Evolutionary conservation across 257 asterid species (phyloP).

Genomic region (Petrea volubilis): DNA sequence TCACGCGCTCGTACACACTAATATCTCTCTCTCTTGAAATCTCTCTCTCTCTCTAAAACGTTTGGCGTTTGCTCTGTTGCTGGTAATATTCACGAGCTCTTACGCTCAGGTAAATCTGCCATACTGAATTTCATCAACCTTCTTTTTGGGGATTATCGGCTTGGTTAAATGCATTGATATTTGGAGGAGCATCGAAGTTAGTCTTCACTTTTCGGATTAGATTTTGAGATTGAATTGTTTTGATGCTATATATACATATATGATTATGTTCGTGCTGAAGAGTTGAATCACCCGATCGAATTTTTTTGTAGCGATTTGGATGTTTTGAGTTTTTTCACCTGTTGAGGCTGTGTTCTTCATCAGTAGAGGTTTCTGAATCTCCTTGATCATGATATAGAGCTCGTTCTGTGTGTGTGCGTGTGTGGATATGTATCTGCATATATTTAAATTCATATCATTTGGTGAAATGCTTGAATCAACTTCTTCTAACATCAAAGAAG

Average conservation of each 20-base stretch:
- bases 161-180: neutral
- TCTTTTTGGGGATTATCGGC: neutral
- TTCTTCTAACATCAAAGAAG: neutral
- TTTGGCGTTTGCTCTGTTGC: conserved; percentile 9
- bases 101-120: conserved; percentile 28
- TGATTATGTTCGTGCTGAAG: conserved; percentile 6
- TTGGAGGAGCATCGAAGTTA: neutral
- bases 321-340: neutral
- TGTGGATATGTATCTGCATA: too few relatives aligned
- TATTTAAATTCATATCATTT: too few relatives aligned
- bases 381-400: neutral
- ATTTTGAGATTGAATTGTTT: neutral
- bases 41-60: conserved; percentile 18
- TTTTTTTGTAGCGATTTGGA: conserved; percentile 1
- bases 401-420: neutral
- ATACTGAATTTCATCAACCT: neutral
- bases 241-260: neutral
- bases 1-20: neutral
- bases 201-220: neutral
- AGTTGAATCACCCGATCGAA: conserved; percentile 3
- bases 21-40: neutral
- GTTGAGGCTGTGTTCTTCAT: neutral
- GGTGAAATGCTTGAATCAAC: neutral
- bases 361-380: neutral
- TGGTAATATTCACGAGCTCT: conserved; percentile 9